Evolutionary conservation across 192 early-diverging fungal species (phyloP).

Genomic region (Backusella mclennaniae): DNA sequence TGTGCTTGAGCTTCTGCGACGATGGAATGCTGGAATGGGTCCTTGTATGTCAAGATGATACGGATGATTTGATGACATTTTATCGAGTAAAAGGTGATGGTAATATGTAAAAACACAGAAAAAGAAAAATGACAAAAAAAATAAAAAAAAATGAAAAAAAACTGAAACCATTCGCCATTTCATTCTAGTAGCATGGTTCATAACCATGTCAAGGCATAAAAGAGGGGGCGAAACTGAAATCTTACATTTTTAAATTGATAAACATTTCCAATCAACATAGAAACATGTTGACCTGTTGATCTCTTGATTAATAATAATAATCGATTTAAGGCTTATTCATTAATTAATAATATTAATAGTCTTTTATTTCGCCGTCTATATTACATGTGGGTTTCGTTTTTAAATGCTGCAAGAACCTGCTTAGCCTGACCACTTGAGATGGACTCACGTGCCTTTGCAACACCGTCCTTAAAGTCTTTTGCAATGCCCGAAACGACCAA

Average conservation of each 20-base stretch:
- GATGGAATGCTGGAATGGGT: not conserved
- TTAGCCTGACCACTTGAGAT: slow-evolving; percentile 72
- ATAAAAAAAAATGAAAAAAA: too few species aligned
- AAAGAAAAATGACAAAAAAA: too few species aligned
- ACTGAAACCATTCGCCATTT: too few species aligned
- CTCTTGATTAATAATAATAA: not conserved
- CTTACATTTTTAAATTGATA: too few species aligned
- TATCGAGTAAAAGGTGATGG: too few species aligned
- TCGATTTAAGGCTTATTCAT: not conserved
- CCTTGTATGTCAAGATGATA: not conserved
- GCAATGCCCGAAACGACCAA: slow-evolving; percentile 81
- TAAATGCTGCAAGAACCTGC: slow-evolving; percentile 63
- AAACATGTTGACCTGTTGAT: not conserved
- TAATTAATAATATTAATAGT: too few species aligned
- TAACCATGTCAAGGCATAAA: too few species aligned
- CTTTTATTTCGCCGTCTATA: too few species aligned
- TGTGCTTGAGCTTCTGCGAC: not conserved
- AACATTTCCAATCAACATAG: too few species aligned
- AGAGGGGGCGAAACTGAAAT: too few species aligned
- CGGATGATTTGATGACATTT: not conserved
- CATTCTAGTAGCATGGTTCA: too few species aligned
- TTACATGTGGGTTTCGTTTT: slow-evolving; percentile 31
- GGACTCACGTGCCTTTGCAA: slow-evolving; percentile 68
- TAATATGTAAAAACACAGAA: too few species aligned
- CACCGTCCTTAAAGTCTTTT: slow-evolving; percentile 69